phyloP scores from a whole-genome alignment of 257 asterid species.

The Penstemon barbatus region DNA sequence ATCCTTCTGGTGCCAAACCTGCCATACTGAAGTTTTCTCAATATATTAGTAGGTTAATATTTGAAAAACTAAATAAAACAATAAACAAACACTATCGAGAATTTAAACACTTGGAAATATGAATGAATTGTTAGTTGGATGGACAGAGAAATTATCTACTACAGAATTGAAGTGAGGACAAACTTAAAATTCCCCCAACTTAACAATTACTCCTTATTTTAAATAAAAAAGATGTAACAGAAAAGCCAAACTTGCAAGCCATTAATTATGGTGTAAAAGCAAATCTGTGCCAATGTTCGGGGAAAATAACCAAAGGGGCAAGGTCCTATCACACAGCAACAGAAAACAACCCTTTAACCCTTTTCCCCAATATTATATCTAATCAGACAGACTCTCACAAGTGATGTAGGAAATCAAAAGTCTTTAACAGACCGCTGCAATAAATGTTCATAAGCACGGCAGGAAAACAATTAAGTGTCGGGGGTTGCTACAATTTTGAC shows the following conservation, averaged over 20 bases:
- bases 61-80: background rate
- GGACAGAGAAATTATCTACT: background rate
- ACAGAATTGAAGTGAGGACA: background rate
- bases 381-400: background rate
- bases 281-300: conserved; percentile 33
- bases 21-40: conserved; percentile 47
- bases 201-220: background rate
- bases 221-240: conserved; percentile 29
- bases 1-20: conserved; percentile 50
- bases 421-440: background rate
- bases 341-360: conserved; percentile 29
- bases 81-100: background rate
- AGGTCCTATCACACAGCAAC: conserved; percentile 12
- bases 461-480: background rate
- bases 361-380: conserved; percentile 23
- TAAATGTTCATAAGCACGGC: background rate
- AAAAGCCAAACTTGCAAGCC: conserved; percentile 47
- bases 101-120: background rate
- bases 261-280: conserved; percentile 32
- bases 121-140: background rate
- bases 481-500: too few relatives aligned
- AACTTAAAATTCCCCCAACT: background rate
- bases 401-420: background rate
- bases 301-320: conserved; percentile 18
- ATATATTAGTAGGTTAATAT: conserved; percentile 7